These are phyloP conservation scores for Pseudisothecium myosuroides DNA, from an alignment of 225 moss, liverwort and hornwort species.

Conservation along the genomic window DNA sequence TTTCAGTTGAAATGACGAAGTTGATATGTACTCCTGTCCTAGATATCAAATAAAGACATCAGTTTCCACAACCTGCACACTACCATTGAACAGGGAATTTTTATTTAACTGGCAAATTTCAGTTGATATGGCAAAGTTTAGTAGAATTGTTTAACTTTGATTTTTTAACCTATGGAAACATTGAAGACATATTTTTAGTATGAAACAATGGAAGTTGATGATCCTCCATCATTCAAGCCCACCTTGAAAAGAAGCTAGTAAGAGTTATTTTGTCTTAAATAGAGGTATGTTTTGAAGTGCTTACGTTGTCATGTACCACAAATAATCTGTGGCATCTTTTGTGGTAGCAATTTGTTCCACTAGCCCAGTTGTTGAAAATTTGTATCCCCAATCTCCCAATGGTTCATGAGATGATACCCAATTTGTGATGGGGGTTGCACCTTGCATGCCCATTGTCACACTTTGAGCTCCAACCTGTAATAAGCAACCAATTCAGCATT, in stretches of 20 bases:
- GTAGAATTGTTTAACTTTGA: too few relatives aligned
- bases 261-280: background rate
- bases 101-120: too few relatives aligned
- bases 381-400: slow-evolving; percentile 26
- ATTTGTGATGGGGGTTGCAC: background rate
- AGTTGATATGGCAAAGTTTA: too few relatives aligned
- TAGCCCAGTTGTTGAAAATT: slow-evolving; percentile 19
- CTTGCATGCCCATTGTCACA: slow-evolving; percentile 32
- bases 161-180: background rate
- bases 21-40: background rate
- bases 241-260: too few relatives aligned
- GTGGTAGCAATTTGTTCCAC: slow-evolving; percentile 58
- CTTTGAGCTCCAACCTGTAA: slow-evolving; percentile 44
- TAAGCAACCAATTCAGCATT: background rate
- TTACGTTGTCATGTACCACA: slow-evolving; percentile 70
- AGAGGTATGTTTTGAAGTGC: background rate
- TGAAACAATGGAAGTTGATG: background rate
- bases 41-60: background rate
- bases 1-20: background rate
- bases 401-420: slow-evolving; percentile 55
- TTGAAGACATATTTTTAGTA: background rate
- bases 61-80: background rate
- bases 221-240: background rate
- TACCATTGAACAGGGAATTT: background rate
- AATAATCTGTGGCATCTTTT: slow-evolving; percentile 50